phyloP scores from a whole-genome alignment of 1,139 yeast genomes.

The Suhomyces yuchorum region DNA sequence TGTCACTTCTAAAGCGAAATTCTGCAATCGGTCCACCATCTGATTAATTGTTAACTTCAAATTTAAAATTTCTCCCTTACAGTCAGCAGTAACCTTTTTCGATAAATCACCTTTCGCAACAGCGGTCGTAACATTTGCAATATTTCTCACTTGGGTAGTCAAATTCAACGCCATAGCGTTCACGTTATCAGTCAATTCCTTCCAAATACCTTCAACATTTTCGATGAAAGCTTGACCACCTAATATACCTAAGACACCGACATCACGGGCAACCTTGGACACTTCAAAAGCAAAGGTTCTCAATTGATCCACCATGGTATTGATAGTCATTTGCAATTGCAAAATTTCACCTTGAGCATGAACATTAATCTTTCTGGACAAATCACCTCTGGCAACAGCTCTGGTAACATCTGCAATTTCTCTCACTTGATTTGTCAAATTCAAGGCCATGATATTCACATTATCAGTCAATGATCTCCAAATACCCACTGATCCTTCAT shows the following conservation, averaged over 20 bases:
- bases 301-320: conserved; percentile 86
- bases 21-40: conserved; percentile 87
- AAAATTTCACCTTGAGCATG: conserved; percentile 85
- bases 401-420: conserved; percentile 88
- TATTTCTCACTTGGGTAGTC: conserved; percentile 85
- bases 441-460: conserved; percentile 85
- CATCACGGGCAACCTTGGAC: conserved; percentile 84
- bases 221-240: conserved; percentile 89
- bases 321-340: conserved; percentile 76
- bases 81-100: conserved; percentile 83
- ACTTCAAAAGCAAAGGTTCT: conserved; percentile 88
- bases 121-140: conserved; percentile 89
- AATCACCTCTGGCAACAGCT: conserved; percentile 80
- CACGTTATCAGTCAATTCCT: conserved; percentile 83
- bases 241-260: conserved; percentile 83
- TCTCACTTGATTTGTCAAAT: conserved; percentile 79
- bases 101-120: conserved; percentile 90
- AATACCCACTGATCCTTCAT: conserved; percentile 80
- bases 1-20: conserved; percentile 87
- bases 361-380: conserved; percentile 74
- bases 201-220: conserved; percentile 88
- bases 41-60: conserved; percentile 78
- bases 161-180: conserved; percentile 89
- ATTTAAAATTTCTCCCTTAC: conserved; percentile 84
- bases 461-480: conserved; percentile 86